phyloP scores from a whole-genome alignment of 352 stramenopile species.

The Phytophthora sojae region DNA sequence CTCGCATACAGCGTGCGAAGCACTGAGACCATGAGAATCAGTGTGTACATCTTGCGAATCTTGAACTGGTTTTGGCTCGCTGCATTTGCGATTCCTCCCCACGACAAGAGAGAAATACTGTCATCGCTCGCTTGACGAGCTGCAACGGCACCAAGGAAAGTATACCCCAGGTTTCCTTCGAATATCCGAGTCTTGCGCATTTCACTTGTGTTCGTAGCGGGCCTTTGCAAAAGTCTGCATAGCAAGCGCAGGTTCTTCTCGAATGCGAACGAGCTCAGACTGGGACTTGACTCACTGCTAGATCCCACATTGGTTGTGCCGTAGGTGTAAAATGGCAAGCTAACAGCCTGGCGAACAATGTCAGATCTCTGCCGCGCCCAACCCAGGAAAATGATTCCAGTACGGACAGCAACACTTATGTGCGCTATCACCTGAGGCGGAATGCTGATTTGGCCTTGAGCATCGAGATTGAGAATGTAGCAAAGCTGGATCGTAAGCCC shows the following conservation, averaged over 20 bases:
- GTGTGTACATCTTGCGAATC: constrained; percentile 84
- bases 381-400: constrained; percentile 75
- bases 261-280: constrained; percentile 70
- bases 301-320: constrained; percentile 6
- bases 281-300: constrained; percentile 23
- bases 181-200: constrained; percentile 36
- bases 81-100: constrained; percentile 39
- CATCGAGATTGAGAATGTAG: constrained; percentile 76
- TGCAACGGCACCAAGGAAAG: constrained; percentile 61
- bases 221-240: constrained; percentile 49
- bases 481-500: constrained; percentile 84
- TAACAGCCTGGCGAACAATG: constrained; percentile 72
- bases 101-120: constrained; percentile 42
- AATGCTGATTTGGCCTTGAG: constrained; percentile 63
- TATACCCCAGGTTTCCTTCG: constrained; percentile 70
- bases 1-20: constrained; percentile 76
- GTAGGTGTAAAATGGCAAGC: constrained; percentile 62
- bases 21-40: constrained; percentile 86
- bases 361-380: constrained; percentile 73
- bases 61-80: constrained; percentile 54
- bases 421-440: constrained; percentile 60
- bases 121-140: constrained; percentile 35
- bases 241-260: constrained; percentile 66
- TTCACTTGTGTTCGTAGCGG: constrained; percentile 10
- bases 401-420: constrained; percentile 74